Evolutionary conservation across 495 filamentous ascomycete genomes (phyloP), one percentile per base, ranked within the genome.

Genomic region (Aspergillus egyptiacus): DNA sequence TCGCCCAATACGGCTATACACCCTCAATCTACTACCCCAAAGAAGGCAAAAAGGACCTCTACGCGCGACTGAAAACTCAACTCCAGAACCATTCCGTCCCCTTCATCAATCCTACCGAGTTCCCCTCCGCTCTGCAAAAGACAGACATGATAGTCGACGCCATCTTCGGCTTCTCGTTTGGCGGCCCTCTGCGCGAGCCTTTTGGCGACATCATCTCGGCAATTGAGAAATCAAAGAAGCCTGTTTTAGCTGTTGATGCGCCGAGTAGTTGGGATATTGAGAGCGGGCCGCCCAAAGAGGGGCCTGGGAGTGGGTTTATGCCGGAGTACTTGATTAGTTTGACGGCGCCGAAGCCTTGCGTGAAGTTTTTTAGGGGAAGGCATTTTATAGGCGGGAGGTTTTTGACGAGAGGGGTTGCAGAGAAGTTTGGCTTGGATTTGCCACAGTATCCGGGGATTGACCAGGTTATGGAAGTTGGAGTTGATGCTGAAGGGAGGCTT

Each of bases 151-250:
- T 98, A 39, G 73, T 98, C 48, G 93, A 98, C 67, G 89, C 94
- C 32, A 87, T 98, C 59, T 98, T 98, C 60, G 93, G 90, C 32
- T 98, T 97, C 75, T 90, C 85, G 57, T 97, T 97, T 70, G 82
- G 83, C n/a, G 91, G 89, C 9, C 81, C 89, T 40, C 81, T 98
- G 27, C 84, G 93, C 5, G 90, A 94, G 52, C 93, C 93, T 0
- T 97, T 97, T 60, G 81, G 82, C 0, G 69, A 77, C 2, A 83
- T 96, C 17, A 90, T 98, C 56, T 71, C 76, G 27, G 83, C 86
- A 13, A 75, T 98, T 43, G 78, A 84, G 40, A 73, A 79, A 11
- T 81, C 85, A n/a, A 69, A 67, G 11, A 59, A 91, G 15, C 86
- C 89, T 0, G 85, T 97, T 5, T 81, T 91, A 6, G 84, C 88